phyloP scores from a whole-genome alignment of 306 rosid species.

The Quercus rubra region DNA sequence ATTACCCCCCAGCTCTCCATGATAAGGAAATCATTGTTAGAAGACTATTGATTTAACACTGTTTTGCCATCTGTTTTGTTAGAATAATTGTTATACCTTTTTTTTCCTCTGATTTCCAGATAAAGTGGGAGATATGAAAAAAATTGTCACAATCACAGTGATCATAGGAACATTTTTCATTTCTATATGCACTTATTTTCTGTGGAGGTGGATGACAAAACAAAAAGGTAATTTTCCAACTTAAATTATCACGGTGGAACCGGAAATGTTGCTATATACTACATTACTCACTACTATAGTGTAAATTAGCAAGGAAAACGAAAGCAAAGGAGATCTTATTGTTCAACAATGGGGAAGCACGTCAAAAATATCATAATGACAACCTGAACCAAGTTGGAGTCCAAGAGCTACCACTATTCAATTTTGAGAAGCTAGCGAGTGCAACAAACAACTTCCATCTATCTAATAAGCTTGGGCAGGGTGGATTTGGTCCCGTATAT shows the following conservation, averaged over 20 bases:
- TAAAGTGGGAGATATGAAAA: not conserved
- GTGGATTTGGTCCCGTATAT: too few species aligned
- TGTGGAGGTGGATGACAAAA: not conserved
- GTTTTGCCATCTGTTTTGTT: too few species aligned
- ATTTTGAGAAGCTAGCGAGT: not conserved
- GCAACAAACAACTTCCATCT: conserved; percentile 4
- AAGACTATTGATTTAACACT: too few species aligned
- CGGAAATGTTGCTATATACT: not conserved
- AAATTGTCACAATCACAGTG: conserved; percentile 2
- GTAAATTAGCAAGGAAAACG: not conserved
- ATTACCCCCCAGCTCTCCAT: too few species aligned
- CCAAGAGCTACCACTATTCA: not conserved
- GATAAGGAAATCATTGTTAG: too few species aligned
- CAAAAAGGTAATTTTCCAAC: conserved; percentile 9
- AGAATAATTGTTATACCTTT: too few species aligned
- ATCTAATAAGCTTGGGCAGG: too few species aligned
- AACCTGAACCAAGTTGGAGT: not conserved
- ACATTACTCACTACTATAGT: not conserved
- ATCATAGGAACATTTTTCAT: not conserved
- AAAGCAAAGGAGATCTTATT: not conserved
- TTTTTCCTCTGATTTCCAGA: not conserved
- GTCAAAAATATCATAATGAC: not conserved
- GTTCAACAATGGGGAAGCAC: not conserved
- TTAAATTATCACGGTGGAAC: conserved; percentile 19
- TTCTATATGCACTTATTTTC: not conserved